These are phyloP conservation scores for Candida yuanshanica DNA, from an alignment of 805 yeast species.

Conservation along the genomic window DNA sequence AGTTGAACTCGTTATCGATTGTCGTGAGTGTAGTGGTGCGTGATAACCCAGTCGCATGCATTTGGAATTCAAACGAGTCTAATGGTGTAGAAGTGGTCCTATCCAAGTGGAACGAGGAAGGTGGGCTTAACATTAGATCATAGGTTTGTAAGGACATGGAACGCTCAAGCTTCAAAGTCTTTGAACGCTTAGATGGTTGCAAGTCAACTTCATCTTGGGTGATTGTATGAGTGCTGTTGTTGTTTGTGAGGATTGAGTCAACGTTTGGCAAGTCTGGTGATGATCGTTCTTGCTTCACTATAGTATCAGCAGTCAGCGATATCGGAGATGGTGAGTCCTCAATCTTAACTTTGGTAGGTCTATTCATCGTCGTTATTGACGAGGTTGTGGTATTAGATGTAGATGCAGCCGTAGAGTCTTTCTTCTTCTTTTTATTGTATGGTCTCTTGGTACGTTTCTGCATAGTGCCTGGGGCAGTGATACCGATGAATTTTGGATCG, in stretches of 20 bases:
- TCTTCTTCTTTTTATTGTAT: conserved; percentile 20
- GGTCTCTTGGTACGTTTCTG: conserved; percentile 12
- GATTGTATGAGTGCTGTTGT: neutral
- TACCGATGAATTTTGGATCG: conserved; percentile 20
- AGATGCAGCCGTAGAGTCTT: neutral
- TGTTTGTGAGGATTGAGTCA: neutral
- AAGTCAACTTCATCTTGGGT: conserved; percentile 2
- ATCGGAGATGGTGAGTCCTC: conserved; percentile 24
- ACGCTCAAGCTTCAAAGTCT: conserved; percentile 13
- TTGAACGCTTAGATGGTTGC: conserved; percentile 12
- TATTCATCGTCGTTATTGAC: neutral
- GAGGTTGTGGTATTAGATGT: neutral
- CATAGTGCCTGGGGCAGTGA: conserved; percentile 9
- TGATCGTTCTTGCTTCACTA: neutral
- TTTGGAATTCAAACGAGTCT: neutral
- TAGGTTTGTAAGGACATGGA: conserved; percentile 11
- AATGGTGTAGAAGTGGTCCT: conserved; percentile 1
- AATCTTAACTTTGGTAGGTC: conserved; percentile 1
- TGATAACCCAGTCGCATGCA: conserved; percentile 2
- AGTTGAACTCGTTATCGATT: conserved; percentile 3
- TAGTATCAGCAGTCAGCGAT: neutral
- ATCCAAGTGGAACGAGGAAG: conserved; percentile 6
- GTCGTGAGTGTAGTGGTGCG: conserved; percentile 20
- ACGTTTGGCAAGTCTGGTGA: conserved; percentile 11
- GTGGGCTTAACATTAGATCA: conserved; percentile 8